Evolutionary conservation across 768 basidiomycete genomes (phyloP).

Genomic region (button mushroom (Agaricus bisporus)): DNA sequence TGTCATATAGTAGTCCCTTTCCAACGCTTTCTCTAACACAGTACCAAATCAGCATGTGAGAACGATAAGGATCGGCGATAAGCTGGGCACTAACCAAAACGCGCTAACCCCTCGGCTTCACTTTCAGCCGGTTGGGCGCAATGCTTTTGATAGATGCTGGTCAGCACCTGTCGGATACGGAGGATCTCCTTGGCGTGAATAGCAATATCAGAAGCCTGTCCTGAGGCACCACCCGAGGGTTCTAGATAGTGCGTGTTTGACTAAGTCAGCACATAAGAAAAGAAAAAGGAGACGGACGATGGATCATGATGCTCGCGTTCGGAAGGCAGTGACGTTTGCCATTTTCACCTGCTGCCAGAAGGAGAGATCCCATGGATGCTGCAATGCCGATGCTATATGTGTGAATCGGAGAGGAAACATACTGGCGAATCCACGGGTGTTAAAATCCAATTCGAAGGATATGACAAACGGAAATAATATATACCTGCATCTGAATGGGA

Average conservation of each 20-base stretch:
- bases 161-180: slow-evolving; percentile 76
- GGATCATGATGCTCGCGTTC: slow-evolving; percentile 97
- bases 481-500: slow-evolving; percentile 65
- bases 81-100: slow-evolving; percentile 60
- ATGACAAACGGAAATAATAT: slow-evolving; percentile 14
- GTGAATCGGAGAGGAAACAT: slow-evolving; percentile 91
- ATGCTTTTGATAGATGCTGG: slow-evolving; percentile 85
- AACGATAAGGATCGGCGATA: slow-evolving; percentile 7
- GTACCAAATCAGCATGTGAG: slow-evolving; percentile 15
- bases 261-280: slow-evolving; percentile 7
- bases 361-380: slow-evolving; percentile 92
- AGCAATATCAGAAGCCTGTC: slow-evolving; percentile 95
- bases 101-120: slow-evolving; percentile 54
- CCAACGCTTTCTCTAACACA: slow-evolving; percentile 72
- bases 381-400: slow-evolving; percentile 96
- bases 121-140: slow-evolving; percentile 66
- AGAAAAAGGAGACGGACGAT: slow-evolving; percentile 52
- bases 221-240: slow-evolving; percentile 93
- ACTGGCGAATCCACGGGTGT: slow-evolving; percentile 36
- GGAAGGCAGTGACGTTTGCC: slow-evolving; percentile 91
- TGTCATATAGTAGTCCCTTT: slow-evolving; percentile 96
- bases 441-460: slow-evolving; percentile 10
- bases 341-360: slow-evolving; percentile 85
- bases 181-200: slow-evolving; percentile 96
- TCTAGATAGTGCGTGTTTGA: slow-evolving; percentile 41